Conservation (phyloP, 208 protist genomes). For the Wallacemonas collosoma region DNA sequence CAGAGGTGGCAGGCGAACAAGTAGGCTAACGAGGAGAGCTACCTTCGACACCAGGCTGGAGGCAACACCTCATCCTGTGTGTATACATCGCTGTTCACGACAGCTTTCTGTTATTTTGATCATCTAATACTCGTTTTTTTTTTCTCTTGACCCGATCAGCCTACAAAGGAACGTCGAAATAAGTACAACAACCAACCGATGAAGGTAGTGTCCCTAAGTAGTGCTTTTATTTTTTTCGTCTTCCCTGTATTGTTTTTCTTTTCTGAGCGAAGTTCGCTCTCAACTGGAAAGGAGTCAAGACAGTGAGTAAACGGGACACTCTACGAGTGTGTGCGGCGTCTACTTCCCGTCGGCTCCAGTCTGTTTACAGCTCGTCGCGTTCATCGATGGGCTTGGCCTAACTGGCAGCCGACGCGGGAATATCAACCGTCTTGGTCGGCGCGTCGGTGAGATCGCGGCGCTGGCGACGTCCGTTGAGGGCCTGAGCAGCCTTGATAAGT, state of each 20-base stretch:
- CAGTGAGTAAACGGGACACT: not conserved
- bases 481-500: conserved; percentile 27
- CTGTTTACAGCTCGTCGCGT: conserved; percentile 13
- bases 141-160: not conserved
- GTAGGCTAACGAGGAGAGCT: no score
- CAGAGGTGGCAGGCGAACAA: no score
- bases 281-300: no score
- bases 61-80: not conserved
- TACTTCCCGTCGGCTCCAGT: no score
- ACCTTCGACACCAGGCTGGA: no score
- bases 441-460: conserved; percentile 7
- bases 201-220: not conserved
- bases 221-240: no score
- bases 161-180: no score
- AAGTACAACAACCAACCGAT: not conserved
- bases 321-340: no score
- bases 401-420: conserved; percentile 1
- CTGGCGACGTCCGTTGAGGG: not conserved
- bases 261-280: not conserved
- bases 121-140: not conserved
- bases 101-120: not conserved
- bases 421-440: conserved; percentile 7
- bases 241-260: not conserved
- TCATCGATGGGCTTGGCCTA: conserved; percentile 9
- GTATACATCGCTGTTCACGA: not conserved